Base-by-base conservation (phyloP, 225 moss, liverwort and hornwort genomes). In the Ulota crispa region DNA sequence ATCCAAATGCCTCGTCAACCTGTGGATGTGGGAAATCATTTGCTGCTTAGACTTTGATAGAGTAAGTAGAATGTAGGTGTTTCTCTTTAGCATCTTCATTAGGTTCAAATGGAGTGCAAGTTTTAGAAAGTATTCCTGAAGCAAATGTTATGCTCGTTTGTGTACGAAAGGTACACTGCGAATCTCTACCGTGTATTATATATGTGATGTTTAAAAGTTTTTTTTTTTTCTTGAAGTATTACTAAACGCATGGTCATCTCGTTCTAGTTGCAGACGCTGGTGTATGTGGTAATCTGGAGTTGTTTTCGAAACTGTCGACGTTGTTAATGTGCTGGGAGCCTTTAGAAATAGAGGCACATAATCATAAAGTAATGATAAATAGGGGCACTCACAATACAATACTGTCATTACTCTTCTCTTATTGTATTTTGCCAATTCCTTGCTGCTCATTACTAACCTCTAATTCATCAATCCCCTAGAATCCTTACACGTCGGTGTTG, bases 21-120 rank as follows among this genome's bases (percentile, higher is more conserved):
- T 99, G 98, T 78, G 98, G 98, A 36, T 99, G 98, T 84, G 98
- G 98, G 37, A 99, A 99, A 75, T 99, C 98, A 56, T 99, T 99
- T 67, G 93, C 98, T 69, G 98, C 98, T 45, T 98, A 89, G 80
- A 59, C 65, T 54, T 0, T 53, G 62, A 18, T 57, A 52, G 56
- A 82, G 65, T 15, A 57, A 11, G 30, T 61, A 21, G 27, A 20
- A 69, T 39, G 34, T 31, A 76, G 64, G 69, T 76, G 80, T 64
- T 62, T 53, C n/a, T 60, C 31, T 80, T 53, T n/a, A 60, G 72
- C 78, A 67, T 60, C 26, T 78, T 68, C 41, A 32, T 62, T 66
- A 68, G 73, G 53, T 68, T 68, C 53, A 50, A 50, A 34, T 56
- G 72, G 59, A 76, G 47, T 82, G 77, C 54, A 73, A 63, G 78